Base-by-base conservation (phyloP, 2,329 filamentous ascomycete species). In the Aspergillus sp. region DNA sequence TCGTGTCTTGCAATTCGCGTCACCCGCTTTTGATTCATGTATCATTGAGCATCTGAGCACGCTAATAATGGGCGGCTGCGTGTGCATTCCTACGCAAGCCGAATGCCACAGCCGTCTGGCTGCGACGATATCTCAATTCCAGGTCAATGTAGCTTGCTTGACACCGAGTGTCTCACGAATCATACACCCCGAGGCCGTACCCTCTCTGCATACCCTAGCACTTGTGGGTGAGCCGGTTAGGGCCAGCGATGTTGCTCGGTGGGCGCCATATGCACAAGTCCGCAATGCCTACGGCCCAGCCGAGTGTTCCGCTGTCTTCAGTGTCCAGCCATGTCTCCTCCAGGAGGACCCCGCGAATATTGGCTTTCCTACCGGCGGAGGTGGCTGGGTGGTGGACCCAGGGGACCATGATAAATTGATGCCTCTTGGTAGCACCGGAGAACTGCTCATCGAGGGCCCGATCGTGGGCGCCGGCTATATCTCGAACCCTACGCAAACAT, bases 261-360 rank as follows among this genome's bases (percentile, higher is more conserved):
- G 46, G 46, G 14, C 27, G 3, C n/a, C n/a, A 21, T 17, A 35
- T 19, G n/a, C 24, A 23, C 9, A 17, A 6, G 21, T 48, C 3
- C 14, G 14, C 24, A 33, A 31, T 21, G n/a, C 15, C 2, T 48
- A 48, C 19, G 46, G 46, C 9, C 46, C 37, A 3, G 69, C 72
- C 0, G 75, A 75, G 0, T 75, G 74, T 0, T 80, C 85, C 23
- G 74, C 76, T 0, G 79, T 24, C 19, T 58, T 82, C 73, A 68
- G 14, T 15, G 23, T 44, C 8, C 23, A 52, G 27, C n/a, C 17
- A 6, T 4, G 17, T 21, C 11, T 19, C 3, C 7, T 6, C 7
- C 19, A 21, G n/a, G 7, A 17, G 1, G 46, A 48, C n/a, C 7
- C 17, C 9, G 19, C 21, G 5, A 46, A 21, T 23, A 55, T 58